Evolutionary conservation across 1,284 basidiomycete genomes (phyloP), one percentile per base, ranked within the genome.

Genomic region (Ustilago nuda): DNA sequence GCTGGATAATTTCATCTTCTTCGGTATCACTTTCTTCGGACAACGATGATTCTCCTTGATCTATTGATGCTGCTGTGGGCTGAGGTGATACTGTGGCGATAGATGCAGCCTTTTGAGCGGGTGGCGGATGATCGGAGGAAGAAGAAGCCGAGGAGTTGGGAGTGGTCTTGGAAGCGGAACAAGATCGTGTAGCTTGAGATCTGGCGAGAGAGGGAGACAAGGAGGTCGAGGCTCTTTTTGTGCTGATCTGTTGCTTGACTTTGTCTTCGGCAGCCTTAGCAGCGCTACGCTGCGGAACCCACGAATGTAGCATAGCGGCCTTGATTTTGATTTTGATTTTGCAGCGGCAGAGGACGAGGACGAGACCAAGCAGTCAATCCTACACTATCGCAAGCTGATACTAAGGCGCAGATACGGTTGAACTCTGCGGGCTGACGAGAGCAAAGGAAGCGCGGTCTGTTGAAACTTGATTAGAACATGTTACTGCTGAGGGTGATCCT

Each of bases 231-330:
- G 39, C 15, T 8, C 11, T 30, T 15, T 37, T 17, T 15, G 58
- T 8, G 35, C n/a, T 37, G 23, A n/a, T 37, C 6, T 30, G 45
- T 9, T 30, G 45, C 59, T 55, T 54, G 41, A 62, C 17, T 55
- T 56, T 66, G 45, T 45, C 56, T 37, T 58, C 46, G n/a, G 69
- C 63, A 8, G 46, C 46, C 52, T 59, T 62, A 23, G 63, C 69
- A 19, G 69, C 63, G 13, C 23, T 32, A 13, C 63, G 63, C 60
- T 66, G 69, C 33, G 69, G 69, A 7, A 71, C 61, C 33, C 6
- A 7, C 7, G 43, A 19, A 1, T 8, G n/a, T 19, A 45, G 7
- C n/a, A 19, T 15, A 45, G n/a, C n/a, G 43, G n/a, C n/a, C 43
- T 45, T 8, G n/a, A 9, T 23, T 27, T 3, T 27, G 2, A 19